These are phyloP conservation scores for Lecanicillium sp. DNA, from an alignment of 2,329 filamentous ascomycete genomes.

Conservation along the genomic window DNA sequence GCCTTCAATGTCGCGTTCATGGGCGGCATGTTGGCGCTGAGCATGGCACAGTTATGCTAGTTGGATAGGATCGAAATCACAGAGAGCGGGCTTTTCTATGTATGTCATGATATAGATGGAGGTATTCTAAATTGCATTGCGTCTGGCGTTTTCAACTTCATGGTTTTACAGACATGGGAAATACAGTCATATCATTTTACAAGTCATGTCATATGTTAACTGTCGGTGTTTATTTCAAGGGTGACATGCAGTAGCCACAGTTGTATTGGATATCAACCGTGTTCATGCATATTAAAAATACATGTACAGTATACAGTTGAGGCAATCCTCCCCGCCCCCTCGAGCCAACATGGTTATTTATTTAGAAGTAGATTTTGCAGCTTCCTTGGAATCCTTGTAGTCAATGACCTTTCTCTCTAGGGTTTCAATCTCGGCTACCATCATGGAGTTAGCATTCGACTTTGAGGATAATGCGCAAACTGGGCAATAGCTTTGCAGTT, in stretches of 20 bases:
- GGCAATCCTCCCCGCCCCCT: too few species aligned
- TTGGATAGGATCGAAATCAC: neutral
- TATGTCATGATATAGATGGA: neutral
- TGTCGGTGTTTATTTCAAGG: neutral
- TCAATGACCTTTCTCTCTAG: slow-evolving; percentile 13
- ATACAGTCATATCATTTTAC: too few species aligned
- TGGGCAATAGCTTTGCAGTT: neutral
- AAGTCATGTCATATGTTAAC: neutral
- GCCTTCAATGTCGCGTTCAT: neutral
- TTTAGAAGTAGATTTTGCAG: neutral
- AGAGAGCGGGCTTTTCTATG: neutral
- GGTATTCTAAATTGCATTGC: slow-evolving; percentile 2
- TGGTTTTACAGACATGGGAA: too few species aligned
- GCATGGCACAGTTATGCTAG: neutral
- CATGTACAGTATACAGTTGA: too few species aligned
- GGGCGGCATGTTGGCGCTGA: neutral
- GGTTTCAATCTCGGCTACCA: slow-evolving; percentile 5
- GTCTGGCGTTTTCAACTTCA: slow-evolving; percentile 2
- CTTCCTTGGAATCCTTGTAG: slow-evolving; percentile 10
- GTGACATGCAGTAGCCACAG: too few species aligned
- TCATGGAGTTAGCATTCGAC: neutral
- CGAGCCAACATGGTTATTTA: too few species aligned
- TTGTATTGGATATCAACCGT: too few species aligned
- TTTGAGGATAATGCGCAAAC: neutral
- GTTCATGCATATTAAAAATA: too few species aligned